Conservation (phyloP, 208 protist species). For the Herpetomonas samuelpessoai region DNA sequence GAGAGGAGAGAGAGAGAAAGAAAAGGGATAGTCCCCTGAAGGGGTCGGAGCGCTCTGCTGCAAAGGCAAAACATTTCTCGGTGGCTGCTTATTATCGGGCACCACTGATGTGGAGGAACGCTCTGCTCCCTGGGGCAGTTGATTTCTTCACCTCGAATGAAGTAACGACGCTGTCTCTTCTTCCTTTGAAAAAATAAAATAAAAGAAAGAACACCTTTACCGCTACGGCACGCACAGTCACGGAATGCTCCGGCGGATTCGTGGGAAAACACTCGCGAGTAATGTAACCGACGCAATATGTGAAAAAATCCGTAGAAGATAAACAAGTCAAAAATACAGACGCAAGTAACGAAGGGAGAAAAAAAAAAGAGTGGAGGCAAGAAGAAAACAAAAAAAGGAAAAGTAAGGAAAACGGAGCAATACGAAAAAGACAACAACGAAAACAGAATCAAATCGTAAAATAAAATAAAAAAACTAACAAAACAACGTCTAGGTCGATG, state of each 20-base stretch:
- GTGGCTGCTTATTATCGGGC: too few relatives aligned
- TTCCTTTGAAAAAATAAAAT: background rate
- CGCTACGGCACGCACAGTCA: too few relatives aligned
- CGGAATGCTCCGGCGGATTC: too few relatives aligned
- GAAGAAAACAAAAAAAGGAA: background rate
- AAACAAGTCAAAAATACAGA: background rate
- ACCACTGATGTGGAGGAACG: too few relatives aligned
- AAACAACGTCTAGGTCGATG: conserved; percentile 7
- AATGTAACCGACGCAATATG: background rate
- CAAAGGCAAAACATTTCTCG: too few relatives aligned
- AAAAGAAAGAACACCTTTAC: conserved; percentile 6
- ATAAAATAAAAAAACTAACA: conserved; percentile 2
- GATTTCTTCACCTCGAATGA: too few relatives aligned
- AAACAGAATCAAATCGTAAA: conserved; percentile 6
- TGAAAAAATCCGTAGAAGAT: background rate
- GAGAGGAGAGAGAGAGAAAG: conserved; percentile 3
- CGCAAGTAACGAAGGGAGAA: too few relatives aligned
- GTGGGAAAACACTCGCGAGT: background rate
- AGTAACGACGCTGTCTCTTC: background rate
- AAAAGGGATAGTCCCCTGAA: conserved; percentile 1
- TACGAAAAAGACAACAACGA: conserved; percentile 7
- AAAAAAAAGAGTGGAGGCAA: conserved; percentile 3
- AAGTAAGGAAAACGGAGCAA: conserved; percentile 6
- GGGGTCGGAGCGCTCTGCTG: too few relatives aligned
- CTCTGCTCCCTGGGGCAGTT: too few relatives aligned